Evolutionary conservation across 768 basidiomycete genomes (phyloP).

Genomic region (Gyrodon lividus): DNA sequence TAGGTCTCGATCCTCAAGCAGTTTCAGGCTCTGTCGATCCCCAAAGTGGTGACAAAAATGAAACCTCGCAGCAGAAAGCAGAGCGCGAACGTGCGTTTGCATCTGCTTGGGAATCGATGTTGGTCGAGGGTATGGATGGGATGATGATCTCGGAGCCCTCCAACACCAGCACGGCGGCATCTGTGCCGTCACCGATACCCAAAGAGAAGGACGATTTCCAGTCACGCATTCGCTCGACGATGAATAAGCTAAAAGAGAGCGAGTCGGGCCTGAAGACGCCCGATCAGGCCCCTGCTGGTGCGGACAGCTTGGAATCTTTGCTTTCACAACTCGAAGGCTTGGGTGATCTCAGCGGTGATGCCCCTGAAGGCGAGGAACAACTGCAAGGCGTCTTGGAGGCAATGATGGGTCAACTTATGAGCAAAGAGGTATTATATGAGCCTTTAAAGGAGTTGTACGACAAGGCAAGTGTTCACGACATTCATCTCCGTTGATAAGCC

Average conservation of each 20-base stretch:
- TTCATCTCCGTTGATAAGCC: not conserved
- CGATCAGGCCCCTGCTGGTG: conserved; percentile 2
- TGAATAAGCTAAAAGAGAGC: conserved; percentile 71
- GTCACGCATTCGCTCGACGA: conserved; percentile 64
- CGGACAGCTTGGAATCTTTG: conserved; percentile 50
- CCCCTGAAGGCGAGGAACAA: conserved; percentile 45
- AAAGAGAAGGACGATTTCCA: conserved; percentile 53
- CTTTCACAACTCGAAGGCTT: conserved; percentile 41
- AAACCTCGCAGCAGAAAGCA: conserved; percentile 5
- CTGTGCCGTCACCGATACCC: conserved; percentile 4
- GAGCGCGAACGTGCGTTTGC: conserved; percentile 43
- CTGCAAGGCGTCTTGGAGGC: conserved; percentile 69
- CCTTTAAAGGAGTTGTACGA: conserved; percentile 72
- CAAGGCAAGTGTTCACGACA: conserved; percentile 14
- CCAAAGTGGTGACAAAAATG: not conserved
- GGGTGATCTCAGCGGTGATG: conserved; percentile 37
- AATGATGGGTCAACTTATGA: conserved; percentile 44
- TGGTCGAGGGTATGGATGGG: conserved; percentile 61
- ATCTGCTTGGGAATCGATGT: conserved; percentile 71
- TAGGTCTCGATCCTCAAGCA: conserved; percentile 16
- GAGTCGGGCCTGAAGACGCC: conserved; percentile 42
- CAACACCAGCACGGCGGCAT: not conserved
- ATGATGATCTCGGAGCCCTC: conserved; percentile 18
- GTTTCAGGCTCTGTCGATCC: conserved; percentile 12
- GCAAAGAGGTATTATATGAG: conserved; percentile 61